Evolutionary conservation across 2,329 filamentous ascomycete species (phyloP), one percentile per base, ranked within the genome.

Genomic region (Fusarium veterinarium): DNA sequence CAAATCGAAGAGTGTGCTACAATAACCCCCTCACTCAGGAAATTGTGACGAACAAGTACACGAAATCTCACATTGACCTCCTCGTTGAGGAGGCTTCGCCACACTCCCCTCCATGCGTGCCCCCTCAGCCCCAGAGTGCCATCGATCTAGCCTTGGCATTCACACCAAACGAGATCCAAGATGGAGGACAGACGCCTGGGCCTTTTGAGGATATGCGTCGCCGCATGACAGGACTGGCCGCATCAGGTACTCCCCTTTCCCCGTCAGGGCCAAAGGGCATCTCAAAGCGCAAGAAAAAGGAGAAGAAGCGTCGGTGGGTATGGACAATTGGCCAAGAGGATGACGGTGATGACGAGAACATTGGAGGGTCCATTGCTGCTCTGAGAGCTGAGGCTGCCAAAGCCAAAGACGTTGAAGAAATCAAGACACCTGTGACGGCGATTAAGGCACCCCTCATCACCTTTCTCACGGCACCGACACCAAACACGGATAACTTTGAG

Each of bases 261-360:
- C 84, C 86, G 0, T 81, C 82, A 1, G 85, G 81, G 3, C 74
- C 80, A 8, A 82, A 81, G 2, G 85, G 85, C 5, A 82, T 88
- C 52, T 84, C 85, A n/a, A 90, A 89, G 78, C 83, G 86, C 14
- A 89, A 85, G 68, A 78, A 82, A 37, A 84, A 83, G 76, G 90
- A 91, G 72, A 91, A 90, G 84, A 90, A 88, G 80, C 83, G 89
- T 17, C 86, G 86, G 46, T 91, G 90, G 90, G 87, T 90, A 40
- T 91, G 90, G 90, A 91, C 90, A 3, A 91, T 92, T 48, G 88
- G 86, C 6, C 85, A 86, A 65, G 87, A 86, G 64, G 87, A 88
- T 2, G 85, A 84, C 4, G 83, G 86, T 12, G 83, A 84, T 19
- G 81, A 84, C 52, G 81, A 83, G 61, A 81, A 83, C 37, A 78